Base-by-base conservation (phyloP, 768 basidiomycete genomes). In the Piloderma croceum region DNA sequence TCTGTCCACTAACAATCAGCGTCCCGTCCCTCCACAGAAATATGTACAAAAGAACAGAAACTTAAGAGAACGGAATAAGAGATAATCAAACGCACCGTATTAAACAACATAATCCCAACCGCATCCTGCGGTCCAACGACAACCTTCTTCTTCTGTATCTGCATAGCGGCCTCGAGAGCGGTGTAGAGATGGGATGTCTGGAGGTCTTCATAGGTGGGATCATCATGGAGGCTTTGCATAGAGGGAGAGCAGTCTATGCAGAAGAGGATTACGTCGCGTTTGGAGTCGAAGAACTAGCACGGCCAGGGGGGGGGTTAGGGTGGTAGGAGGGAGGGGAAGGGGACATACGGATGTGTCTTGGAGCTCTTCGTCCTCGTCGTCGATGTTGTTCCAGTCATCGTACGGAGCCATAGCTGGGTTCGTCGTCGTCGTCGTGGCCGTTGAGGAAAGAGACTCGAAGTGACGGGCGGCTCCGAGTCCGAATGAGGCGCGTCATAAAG, bases 211-310 rank as follows among this genome's bases (percentile, higher is more conserved):
- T 81, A 74, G 39, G 68, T 65, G 9, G 77, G 75, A 51, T 83
- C 78, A 19, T 84, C 81, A 36, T 69, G 70, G 31, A 83, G 74
- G 25, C 68, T 69, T 19, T 86, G 81, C 94, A 98, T 97, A 9
- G 90, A 88, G 39, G 76, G 69, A 0, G 93, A 94, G 46, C 89
- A 90, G 61, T 99, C 93, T 43, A 99, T 90, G 59, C 86, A 88
- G 65, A 97, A 96, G n/a, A 98, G 63, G 34, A 94, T 83, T 23
- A 91, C 87, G 52, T 97, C 91, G 45, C 77, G 76, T 48, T 82
- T 81, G 38, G 78, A 77, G 46, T 89, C 86, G 46, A 77, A 74
- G 43, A 71, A 70, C 85, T 87, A 42, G 25, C 36, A 3, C 13
- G 36, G 21, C 24, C 23, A 13, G 29, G 38, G 39, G 15, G 19